Evolutionary conservation across 257 asterid species (phyloP), one percentile per base, ranked within the genome.

Genomic region (Nicotiana benthamiana): DNA sequence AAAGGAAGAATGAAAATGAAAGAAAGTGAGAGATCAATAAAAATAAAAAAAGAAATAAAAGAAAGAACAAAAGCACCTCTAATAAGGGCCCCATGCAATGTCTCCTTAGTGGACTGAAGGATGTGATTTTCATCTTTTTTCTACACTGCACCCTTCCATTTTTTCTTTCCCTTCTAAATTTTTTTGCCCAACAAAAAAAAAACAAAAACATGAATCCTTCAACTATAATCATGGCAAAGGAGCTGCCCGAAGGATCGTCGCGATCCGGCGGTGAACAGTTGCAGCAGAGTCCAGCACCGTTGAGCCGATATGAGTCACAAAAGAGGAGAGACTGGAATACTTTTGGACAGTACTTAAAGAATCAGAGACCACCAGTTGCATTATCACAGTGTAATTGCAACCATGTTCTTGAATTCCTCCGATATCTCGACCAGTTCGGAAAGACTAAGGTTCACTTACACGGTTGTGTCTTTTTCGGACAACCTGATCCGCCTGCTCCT

Each of bases 281-380:
- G 5, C 84, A 78, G 17, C 86, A 80, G 7, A 86, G 68, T 6
- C 89, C 86, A 4, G 79, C 87, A 9, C 83, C 87, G 0, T 87
- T 89, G 26, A 94, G 97, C 88, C 92, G 98, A 0, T 94, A 94
- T 78, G 97, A 91, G 78, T 90, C 98, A 0, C 98, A 94, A 30
- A 94, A 94, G 86, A 81, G 97, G 1, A 57, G 98, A 48, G 98
- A 94, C 12, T 94, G 98, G 98, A 94, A 93, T 91, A 93, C 98
- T 24, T 94, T 94, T 56, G 94, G 97, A 4, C 98, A 94, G 84
- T 94, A 91, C 85, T 82, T 94, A 13, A 94, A 91, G 26, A 94
- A 93, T 81, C 96, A 90, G 52, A 81, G 93, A 64, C 97, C 98
- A 4, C 93, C 97, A 16, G 88, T 94, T 1, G 12, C 92, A 1